phyloP scores from a whole-genome alignment of 495 filamentous ascomycete genomes.

The Penicillium psychrofluorescens region DNA sequence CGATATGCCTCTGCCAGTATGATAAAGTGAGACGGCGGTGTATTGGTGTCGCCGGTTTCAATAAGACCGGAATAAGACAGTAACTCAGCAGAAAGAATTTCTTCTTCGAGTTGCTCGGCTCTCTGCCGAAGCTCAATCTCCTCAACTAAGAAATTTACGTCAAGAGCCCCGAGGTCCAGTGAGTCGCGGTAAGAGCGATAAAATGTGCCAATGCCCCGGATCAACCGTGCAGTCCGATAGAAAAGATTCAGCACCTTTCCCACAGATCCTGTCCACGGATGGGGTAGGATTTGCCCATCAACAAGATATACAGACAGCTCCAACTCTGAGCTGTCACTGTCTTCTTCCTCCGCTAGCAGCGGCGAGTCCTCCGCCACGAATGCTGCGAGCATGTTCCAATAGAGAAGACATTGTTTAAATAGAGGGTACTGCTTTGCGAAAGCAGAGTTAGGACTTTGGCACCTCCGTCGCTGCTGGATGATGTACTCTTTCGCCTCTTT shows the following conservation, averaged over 20 bases:
- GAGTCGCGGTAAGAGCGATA: slow-evolving; percentile 6
- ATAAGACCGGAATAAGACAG: slow-evolving; percentile 18
- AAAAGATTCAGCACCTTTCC: slow-evolving; percentile 13
- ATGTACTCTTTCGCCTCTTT: slow-evolving; percentile 19
- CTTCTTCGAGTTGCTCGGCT: slow-evolving; percentile 14
- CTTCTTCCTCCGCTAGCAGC: slow-evolving; percentile 12
- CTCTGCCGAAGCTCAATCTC: slow-evolving; percentile 13
- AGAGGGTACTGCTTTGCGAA: slow-evolving; percentile 18
- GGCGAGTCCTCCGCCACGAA: slow-evolving; percentile 18
- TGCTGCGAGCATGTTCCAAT: slow-evolving; percentile 18
- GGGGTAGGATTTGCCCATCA: slow-evolving; percentile 15
- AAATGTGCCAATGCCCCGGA: slow-evolving; percentile 10
- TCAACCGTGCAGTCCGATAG: slow-evolving; percentile 14
- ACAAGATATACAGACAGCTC: slow-evolving; percentile 16
- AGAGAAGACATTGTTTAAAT: slow-evolving; percentile 18
- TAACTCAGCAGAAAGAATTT: slow-evolving; percentile 14
- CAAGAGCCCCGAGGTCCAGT: slow-evolving; percentile 9
- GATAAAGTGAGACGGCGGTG: slow-evolving; percentile 18
- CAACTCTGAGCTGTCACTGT: slow-evolving; percentile 6
- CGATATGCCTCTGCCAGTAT: slow-evolving; percentile 18
- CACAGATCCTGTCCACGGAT: slow-evolving; percentile 19
- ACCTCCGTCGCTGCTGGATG: slow-evolving; percentile 8
- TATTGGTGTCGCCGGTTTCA: slow-evolving; percentile 17
- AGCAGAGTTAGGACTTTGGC: slow-evolving; percentile 9
- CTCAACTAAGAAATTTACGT: slow-evolving; percentile 12